These are phyloP conservation scores for Rhodotorula sp. DNA, from an alignment of 1,284 basidiomycete genomes.

Conservation along the genomic window DNA sequence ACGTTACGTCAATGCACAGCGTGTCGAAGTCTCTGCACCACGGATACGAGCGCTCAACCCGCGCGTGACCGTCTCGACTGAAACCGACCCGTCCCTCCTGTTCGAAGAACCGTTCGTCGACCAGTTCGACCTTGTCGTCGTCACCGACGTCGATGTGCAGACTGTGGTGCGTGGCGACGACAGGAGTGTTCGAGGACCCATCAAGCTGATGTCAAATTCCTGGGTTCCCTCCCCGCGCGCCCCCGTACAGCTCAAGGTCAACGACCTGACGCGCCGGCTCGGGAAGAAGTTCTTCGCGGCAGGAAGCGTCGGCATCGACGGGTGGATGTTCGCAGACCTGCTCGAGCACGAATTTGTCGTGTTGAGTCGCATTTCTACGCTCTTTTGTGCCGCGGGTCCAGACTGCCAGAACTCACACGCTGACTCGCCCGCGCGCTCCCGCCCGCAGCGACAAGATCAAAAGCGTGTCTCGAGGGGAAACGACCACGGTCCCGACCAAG, in stretches of 20 bases:
- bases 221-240: not conserved
- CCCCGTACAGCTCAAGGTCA: slow-evolving; percentile 2
- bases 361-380: slow-evolving; percentile 69
- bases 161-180: slow-evolving; percentile 66
- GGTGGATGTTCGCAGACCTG: slow-evolving; percentile 92
- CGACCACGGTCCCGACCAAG: slow-evolving; percentile 54
- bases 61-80: slow-evolving; percentile 73
- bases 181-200: too few species aligned
- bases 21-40: slow-evolving; percentile 74
- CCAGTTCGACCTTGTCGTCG: slow-evolving; percentile 48
- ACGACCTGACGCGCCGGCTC: slow-evolving; percentile 48
- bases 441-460: slow-evolving; percentile 50
- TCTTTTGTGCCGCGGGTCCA: too few species aligned
- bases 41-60: slow-evolving; percentile 89
- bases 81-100: slow-evolving; percentile 52
- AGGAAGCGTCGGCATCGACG: slow-evolving; percentile 82
- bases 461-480: slow-evolving; percentile 56
- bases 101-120: slow-evolving; percentile 51
- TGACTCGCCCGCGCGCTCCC: not conserved
- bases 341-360: slow-evolving; percentile 78
- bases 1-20: too few species aligned
- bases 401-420: too few species aligned
- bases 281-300: slow-evolving; percentile 81
- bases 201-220: not conserved
- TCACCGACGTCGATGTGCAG: slow-evolving; percentile 47